Evolutionary conservation across 169 alveolate species (phyloP).

Genomic region (Sarcocystis neurona): DNA sequence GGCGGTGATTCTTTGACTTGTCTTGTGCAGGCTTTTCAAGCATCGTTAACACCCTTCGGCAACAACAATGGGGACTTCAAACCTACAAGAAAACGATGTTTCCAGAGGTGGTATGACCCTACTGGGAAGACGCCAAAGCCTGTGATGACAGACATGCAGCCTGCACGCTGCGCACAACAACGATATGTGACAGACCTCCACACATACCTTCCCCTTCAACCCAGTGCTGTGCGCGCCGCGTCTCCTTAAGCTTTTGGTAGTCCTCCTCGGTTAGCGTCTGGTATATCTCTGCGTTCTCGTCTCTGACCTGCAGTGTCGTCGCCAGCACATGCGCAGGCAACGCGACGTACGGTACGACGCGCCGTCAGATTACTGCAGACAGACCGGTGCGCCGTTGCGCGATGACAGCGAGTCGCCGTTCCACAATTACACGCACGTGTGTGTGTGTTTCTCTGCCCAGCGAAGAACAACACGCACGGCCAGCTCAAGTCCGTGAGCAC

Average conservation of each 20-base stretch:
- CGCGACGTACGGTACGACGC: background rate
- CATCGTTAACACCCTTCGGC: no score
- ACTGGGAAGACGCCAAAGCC: no score
- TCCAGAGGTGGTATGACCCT: no score
- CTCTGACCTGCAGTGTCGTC: slow-evolving; percentile 12
- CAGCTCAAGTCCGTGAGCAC: background rate
- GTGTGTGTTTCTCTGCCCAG: background rate
- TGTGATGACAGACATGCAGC: no score
- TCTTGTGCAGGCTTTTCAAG: no score
- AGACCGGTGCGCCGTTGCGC: background rate
- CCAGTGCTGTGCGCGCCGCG: slow-evolving; percentile 44
- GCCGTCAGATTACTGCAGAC: background rate
- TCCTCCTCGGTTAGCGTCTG: slow-evolving; percentile 53
- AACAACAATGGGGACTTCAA: no score
- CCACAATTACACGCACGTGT: background rate
- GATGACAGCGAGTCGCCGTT: background rate
- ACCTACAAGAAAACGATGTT: no score
- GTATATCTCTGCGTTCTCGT: slow-evolving; percentile 41
- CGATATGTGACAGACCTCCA: no score
- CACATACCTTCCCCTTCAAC: slow-evolving; percentile 53
- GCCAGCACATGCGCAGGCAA: background rate
- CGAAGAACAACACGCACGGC: background rate
- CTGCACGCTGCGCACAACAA: no score
- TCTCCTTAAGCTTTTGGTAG: slow-evolving; percentile 43
- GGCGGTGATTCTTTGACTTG: no score